Percentiles rank a stretch among this genome's conserved stretches.
Evolutionary conservation across 345 rosid genomes (phyloP).

Genomic region (Arabidopsis arenosa): DNA sequence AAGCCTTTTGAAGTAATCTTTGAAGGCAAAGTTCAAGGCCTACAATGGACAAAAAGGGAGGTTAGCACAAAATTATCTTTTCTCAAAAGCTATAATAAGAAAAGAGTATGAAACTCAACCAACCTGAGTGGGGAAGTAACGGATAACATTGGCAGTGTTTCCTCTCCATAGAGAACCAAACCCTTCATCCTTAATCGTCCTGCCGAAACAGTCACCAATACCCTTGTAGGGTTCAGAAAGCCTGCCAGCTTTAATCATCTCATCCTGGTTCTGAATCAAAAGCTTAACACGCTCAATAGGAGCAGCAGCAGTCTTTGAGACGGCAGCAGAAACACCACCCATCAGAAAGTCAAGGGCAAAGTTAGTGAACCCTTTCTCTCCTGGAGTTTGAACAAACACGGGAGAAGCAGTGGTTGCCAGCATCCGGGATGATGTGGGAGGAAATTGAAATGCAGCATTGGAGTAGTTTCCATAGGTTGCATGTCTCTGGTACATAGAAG

Average conservation of each 20-base stretch:
- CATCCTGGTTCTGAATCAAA: slow-evolving; percentile 85
- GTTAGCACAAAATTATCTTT: background rate
- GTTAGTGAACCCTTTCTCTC: slow-evolving; percentile 66
- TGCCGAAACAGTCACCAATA: slow-evolving; percentile 71
- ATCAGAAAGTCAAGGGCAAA: slow-evolving; percentile 73
- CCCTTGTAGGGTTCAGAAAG: slow-evolving; percentile 88
- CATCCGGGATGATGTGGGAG: slow-evolving; percentile 44
- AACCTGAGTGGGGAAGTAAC: slow-evolving; percentile 93
- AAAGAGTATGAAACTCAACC: background rate
- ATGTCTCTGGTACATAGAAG: slow-evolving; percentile 58
- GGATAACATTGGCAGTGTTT: slow-evolving; percentile 85
- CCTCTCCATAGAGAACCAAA: slow-evolving; percentile 77
- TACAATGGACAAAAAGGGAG: slow-evolving; percentile 29
- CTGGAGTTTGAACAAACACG: slow-evolving; percentile 65
- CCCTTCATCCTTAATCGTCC: slow-evolving; percentile 73
- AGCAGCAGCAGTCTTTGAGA: slow-evolving; percentile 82
- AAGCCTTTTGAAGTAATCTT: slow-evolving; percentile 81
- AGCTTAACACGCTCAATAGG: slow-evolving; percentile 91
- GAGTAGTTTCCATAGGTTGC: slow-evolving; percentile 66
- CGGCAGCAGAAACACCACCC: slow-evolving; percentile 90
- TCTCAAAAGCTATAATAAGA: background rate
- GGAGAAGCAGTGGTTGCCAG: slow-evolving; percentile 55
- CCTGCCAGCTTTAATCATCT: slow-evolving; percentile 80
- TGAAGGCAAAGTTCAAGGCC: slow-evolving; percentile 95
- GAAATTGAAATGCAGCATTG: slow-evolving; percentile 63